Percentiles rank a stretch among this genome's conserved stretches.
Evolutionary conservation across 2,329 filamentous ascomycete genomes (phyloP).

Genomic region (Metarhizium album): DNA sequence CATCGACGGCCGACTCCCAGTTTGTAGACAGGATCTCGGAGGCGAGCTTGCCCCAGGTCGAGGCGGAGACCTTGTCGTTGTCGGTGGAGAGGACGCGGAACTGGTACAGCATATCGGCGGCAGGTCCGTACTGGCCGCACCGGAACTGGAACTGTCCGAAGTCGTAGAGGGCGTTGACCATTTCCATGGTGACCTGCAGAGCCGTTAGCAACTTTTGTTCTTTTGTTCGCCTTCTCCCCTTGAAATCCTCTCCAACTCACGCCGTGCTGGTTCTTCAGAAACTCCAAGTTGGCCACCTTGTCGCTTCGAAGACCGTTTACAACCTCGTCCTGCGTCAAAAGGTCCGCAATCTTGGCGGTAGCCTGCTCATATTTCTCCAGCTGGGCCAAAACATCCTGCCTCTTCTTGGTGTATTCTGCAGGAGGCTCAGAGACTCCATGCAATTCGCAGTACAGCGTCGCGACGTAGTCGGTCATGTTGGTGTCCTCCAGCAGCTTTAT

Average conservation of each 20-base stretch:
- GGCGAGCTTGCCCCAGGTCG: constrained; percentile 96
- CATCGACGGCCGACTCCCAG: constrained; percentile 90
- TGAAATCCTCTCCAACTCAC: constrained; percentile 37
- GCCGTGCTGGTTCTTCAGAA: constrained; percentile 90
- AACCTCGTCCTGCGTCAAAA: constrained; percentile 81
- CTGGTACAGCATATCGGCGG: constrained; percentile 88
- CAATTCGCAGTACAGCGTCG: constrained; percentile 81
- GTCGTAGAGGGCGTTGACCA: constrained; percentile 92
- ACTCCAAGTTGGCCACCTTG: constrained; percentile 98
- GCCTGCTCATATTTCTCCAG: constrained; percentile 78
- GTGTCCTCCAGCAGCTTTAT: constrained; percentile 92
- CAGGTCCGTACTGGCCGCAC: constrained; percentile 85
- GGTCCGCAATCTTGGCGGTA: constrained; percentile 76
- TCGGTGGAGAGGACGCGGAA: constrained; percentile 97
- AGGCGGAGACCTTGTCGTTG: constrained; percentile 91
- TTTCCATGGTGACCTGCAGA: constrained; percentile 69
- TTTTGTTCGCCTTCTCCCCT: no score
- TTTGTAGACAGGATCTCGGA: constrained; percentile 90
- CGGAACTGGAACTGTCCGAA: constrained; percentile 97
- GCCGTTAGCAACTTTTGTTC: background rate
- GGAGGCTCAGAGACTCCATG: constrained; percentile 69
- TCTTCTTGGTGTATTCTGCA: constrained; percentile 77
- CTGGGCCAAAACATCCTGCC: constrained; percentile 76
- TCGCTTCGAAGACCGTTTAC: constrained; percentile 85
- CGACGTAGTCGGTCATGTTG: constrained; percentile 98